phyloP scores from a whole-genome alignment of 208 protist genomes.

The Tetramitus jugosus region DNA sequence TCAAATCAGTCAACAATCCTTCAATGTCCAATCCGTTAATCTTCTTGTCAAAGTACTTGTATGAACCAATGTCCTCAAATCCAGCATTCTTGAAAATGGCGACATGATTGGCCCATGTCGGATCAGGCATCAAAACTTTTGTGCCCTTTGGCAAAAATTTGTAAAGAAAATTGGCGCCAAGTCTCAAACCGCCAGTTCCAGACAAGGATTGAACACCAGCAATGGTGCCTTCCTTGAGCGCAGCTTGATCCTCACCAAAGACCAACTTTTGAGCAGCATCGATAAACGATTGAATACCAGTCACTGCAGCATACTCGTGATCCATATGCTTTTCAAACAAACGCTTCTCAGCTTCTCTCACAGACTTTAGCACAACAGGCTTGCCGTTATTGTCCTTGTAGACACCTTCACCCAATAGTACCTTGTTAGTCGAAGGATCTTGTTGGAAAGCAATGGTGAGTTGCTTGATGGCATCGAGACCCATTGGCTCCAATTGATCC shows the following conservation, averaged over 20 bases:
- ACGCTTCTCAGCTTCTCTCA: conserved; percentile 36
- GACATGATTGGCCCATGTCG: conserved; percentile 74
- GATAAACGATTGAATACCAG: conserved; percentile 26
- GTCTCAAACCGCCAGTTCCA: conserved; percentile 69
- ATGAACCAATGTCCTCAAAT: conserved; percentile 44
- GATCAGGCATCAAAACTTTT: conserved; percentile 62
- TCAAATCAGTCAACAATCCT: conserved; percentile 64
- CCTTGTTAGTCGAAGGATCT: conserved; percentile 39
- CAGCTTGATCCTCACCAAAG: conserved; percentile 36
- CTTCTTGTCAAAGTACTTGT: conserved; percentile 32
- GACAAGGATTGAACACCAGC: conserved; percentile 64
- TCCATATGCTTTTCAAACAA: conserved; percentile 30
- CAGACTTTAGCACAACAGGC: conserved; percentile 41
- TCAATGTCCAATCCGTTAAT: conserved; percentile 64
- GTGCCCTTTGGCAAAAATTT: conserved; percentile 42
- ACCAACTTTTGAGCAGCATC: conserved; percentile 31
- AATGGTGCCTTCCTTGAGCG: conserved; percentile 16
- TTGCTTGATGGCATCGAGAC: conserved; percentile 21
- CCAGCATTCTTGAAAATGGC: conserved; percentile 52
- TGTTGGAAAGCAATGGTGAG: conserved; percentile 48
- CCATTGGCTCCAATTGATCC: too few relatives aligned
- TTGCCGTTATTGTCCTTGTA: conserved; percentile 45
- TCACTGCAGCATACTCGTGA: conserved; percentile 37
- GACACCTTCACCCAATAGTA: conserved; percentile 50
- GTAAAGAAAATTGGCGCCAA: conserved; percentile 57